Percentiles rank a stretch among this genome's conserved stretches.
Evolutionary conservation across 768 basidiomycete genomes (phyloP).

Genomic region (Pulveroboletus ravenelii): DNA sequence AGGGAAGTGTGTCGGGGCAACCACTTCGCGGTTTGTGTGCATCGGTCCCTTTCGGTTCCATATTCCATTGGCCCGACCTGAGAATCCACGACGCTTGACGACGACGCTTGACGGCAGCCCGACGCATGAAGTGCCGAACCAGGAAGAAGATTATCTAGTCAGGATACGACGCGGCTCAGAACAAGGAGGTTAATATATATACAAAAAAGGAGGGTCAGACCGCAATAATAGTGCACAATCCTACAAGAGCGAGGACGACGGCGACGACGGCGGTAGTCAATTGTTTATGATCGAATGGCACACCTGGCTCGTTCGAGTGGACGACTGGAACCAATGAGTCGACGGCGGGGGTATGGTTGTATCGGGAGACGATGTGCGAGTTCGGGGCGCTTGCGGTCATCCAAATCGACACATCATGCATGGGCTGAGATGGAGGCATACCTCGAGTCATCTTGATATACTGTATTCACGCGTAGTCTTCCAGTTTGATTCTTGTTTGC

Average conservation of each 20-base stretch:
- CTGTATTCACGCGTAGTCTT: not conserved
- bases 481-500: not conserved
- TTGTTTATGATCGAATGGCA: slow-evolving; percentile 1
- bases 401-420: not conserved
- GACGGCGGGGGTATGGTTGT: slow-evolving; percentile 5
- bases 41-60: slow-evolving; percentile 11
- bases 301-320: not conserved
- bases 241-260: not conserved
- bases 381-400: not conserved
- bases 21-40: slow-evolving; percentile 7
- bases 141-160: slow-evolving; percentile 8
- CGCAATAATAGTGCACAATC: slow-evolving; percentile 3
- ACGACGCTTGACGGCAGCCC: slow-evolving; percentile 20
- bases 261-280: not conserved
- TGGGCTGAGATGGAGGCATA: not conserved
- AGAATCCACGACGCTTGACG: slow-evolving; percentile 25
- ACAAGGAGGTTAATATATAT: not conserved
- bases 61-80: slow-evolving; percentile 17
- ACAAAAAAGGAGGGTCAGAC: slow-evolving; percentile 4
- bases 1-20: slow-evolving; percentile 9
- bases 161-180: not conserved
- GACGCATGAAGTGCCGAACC: slow-evolving; percentile 15
- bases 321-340: slow-evolving; percentile 11
- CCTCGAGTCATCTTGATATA: not conserved
- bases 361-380: not conserved